Base-by-base conservation (phyloP, 2,329 filamentous ascomycete genomes). In the Aspergillus hiratsukae region DNA sequence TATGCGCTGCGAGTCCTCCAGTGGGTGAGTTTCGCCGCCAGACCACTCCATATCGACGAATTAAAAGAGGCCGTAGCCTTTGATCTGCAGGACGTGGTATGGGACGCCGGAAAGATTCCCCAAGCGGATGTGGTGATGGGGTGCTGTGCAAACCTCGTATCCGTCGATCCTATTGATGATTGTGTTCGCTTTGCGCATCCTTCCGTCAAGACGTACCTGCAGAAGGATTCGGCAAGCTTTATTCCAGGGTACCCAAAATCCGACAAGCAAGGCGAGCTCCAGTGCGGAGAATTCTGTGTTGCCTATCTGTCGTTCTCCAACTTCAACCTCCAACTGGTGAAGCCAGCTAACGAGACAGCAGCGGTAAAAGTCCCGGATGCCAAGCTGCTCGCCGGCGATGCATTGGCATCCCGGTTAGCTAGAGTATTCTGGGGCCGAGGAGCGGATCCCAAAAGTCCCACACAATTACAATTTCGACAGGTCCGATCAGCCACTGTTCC, bases 281-380 rank as follows among this genome's bases (percentile, higher is more conserved):
- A 60, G 27, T 66, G 61, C 19, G 63, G 63, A 46, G 64, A 63
- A 48, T 56, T 64, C 10, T 66, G 61, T 51, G 49, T 66, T 53
- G 29, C 55, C 7, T 65, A 65, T 53, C 55, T 64, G 3, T 62
- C 61, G 17, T 65, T 66, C 51, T 58, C 60, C 1, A 53, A 65
- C 35, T 66, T 66, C 35, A 53, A 52, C 40, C 59, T 64, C 28
- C 56, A 57, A 25, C 11, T 65, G 7, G 35, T 14, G 11, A 56
- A 25, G 31, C 48, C 17, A n/a, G 27, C 27, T 11, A 41, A 51
- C 17, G 49, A 59, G 43, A 56, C 1, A 48, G 52, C 17, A 11
- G 11, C 43, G 10, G 10, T 57, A 3, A 3, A 5, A 6, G 25
- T 59, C n/a, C 56, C 57, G 25, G 27, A 28, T 28, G 52, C 35